Base-by-base conservation (phyloP, 345 rosid genomes). In the Xanthoceras sorbifolium region DNA sequence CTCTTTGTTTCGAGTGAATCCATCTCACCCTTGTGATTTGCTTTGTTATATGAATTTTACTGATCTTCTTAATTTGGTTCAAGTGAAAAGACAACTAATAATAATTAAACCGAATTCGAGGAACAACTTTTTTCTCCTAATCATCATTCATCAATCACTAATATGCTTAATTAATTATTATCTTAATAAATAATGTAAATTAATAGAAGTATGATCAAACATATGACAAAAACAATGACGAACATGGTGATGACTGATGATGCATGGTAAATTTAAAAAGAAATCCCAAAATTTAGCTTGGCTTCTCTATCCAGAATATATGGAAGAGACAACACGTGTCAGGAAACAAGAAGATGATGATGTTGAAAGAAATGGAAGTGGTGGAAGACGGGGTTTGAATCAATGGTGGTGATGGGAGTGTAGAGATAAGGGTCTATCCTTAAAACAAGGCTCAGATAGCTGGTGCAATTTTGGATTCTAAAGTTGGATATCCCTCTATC, bases 341-440 rank as follows among this genome's bases (percentile, higher is more conserved):
- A 22, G 12, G 7, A 52, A 2, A 36, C 29, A 2, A 67, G 74
- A 64, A 64, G 48, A 29, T 23, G 75, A 29, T 23, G 75, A 60
- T 12, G 76, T 8, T 80, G 57, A 70, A 70, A 46, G 12, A 26
- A 46, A 9, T 22, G 64, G 25, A 52, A n/a, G 20, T 54, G 31
- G 25, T 34, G 11, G 17, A 64, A 61, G 61, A 50, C 46, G 59
- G 73, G 70, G 32, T 57, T 6, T 62, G 65, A 66, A 59, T 36
- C 29, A 68, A 67, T 78, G 83, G 83, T 22, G 23, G 82, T 67
- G 79, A 72, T 38, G 84, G 84, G 79, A 54, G 14, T 20, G 20
- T 40, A 17, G 76, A 71, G 91, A 88, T 82, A 86, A 86, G 88
- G 75, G 9, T 64, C 84, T 85, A 87, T 87, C 90, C 34, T 40